Conservation (phyloP, 2,329 filamentous ascomycete species). For the Lachnellula occidentalis region DNA sequence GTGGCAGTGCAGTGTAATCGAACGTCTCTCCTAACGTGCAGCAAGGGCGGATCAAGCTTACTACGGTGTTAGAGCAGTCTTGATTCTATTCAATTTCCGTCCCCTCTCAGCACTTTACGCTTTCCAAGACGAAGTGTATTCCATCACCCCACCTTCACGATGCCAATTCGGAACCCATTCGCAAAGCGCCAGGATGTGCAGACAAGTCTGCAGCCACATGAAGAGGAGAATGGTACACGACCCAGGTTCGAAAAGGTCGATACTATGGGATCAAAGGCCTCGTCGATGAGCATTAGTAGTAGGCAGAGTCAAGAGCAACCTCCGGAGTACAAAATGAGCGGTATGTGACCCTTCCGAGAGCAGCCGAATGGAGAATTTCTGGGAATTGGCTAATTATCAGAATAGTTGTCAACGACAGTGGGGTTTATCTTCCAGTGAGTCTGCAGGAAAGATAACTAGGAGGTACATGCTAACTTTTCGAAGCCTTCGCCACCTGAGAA, state of each 20-base stretch:
- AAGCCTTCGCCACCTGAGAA: constrained; percentile 87
- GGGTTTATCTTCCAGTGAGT: constrained; percentile 85
- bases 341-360: constrained; percentile 42
- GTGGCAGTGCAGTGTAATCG: not conserved
- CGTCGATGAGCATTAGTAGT: constrained; percentile 56
- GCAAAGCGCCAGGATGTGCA: constrained; percentile 47
- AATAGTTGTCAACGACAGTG: constrained; percentile 90
- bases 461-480: constrained; percentile 26
- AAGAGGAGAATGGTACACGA: constrained; percentile 49
- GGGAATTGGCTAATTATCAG: constrained; percentile 10
- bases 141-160: constrained; percentile 31
- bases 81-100: too few relatives aligned
- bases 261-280: constrained; percentile 56
- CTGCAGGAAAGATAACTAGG: constrained; percentile 1
- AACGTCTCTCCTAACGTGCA: not conserved
- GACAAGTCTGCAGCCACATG: constrained; percentile 27
- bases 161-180: constrained; percentile 71
- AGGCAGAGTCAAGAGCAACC: constrained; percentile 53
- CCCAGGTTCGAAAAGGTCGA: constrained; percentile 57
- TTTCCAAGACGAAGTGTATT: not conserved
- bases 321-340: constrained; percentile 75
- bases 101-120: not conserved
- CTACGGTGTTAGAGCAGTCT: not conserved
- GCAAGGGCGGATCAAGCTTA: not conserved
- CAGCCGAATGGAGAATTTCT: not conserved